phyloP scores from a whole-genome alignment of 352 stramenopile species.

The Phytopythium delawarense region DNA sequence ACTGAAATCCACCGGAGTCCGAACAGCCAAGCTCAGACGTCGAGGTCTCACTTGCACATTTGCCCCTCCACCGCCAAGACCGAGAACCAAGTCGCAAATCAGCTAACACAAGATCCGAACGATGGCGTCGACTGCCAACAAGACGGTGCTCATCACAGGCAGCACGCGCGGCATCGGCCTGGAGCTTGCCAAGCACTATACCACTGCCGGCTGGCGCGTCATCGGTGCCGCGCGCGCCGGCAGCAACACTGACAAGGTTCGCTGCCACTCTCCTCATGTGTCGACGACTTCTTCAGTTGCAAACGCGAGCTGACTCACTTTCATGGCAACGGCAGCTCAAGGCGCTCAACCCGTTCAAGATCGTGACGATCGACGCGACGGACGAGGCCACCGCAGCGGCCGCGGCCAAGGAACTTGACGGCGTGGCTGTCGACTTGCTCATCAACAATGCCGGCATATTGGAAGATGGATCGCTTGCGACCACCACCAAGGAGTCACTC shows the following conservation, averaged over 20 bases:
- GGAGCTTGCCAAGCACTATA: slow-evolving; percentile 34
- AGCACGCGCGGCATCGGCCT: slow-evolving; percentile 40
- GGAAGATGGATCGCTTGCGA: slow-evolving; percentile 16
- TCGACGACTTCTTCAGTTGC: background rate
- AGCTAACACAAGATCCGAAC: background rate
- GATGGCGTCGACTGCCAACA: slow-evolving; percentile 11
- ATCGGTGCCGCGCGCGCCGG: slow-evolving; percentile 27
- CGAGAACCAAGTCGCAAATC: background rate
- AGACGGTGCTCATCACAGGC: slow-evolving; percentile 46
- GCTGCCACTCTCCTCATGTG: background rate
- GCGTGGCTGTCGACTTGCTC: slow-evolving; percentile 46
- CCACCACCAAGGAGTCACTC: slow-evolving; percentile 32
- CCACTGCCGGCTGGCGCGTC: slow-evolving; percentile 33
- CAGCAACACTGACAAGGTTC: slow-evolving; percentile 28
- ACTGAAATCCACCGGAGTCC: too few species aligned
- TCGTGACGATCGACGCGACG: slow-evolving; percentile 35
- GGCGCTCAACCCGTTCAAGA: slow-evolving; percentile 26
- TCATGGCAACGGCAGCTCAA: slow-evolving; percentile 8
- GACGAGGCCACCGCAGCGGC: slow-evolving; percentile 38
- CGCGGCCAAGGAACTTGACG: slow-evolving; percentile 32
- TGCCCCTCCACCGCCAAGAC: background rate
- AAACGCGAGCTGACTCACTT: background rate
- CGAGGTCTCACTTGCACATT: background rate
- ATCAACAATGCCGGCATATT: slow-evolving; percentile 58
- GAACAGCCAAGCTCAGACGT: too few species aligned